phyloP scores from a whole-genome alignment of 164 flowering plant species.

The Tinospora cordifolia region DNA sequence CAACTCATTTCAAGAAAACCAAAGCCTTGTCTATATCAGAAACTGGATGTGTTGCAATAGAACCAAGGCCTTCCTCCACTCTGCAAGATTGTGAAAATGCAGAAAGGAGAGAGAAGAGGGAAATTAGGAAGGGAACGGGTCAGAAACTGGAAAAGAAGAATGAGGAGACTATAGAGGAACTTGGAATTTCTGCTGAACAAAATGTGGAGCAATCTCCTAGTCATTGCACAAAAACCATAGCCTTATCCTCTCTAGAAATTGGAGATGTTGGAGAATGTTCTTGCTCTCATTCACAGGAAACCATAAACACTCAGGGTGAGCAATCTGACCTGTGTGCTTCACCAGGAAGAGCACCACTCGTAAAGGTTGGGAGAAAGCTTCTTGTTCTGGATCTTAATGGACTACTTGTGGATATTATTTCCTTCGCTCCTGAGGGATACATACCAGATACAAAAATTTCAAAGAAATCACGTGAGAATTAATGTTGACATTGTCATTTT shows the following conservation, averaged over 20 bases:
- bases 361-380: slow-evolving; percentile 45
- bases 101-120: too few species aligned
- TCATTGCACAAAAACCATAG: too few species aligned
- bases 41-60: neutral
- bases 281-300: neutral
- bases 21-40: neutral
- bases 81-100: too few species aligned
- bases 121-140: too few species aligned
- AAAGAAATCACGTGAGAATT: slow-evolving; percentile 50
- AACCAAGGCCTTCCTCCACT: too few species aligned
- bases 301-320: slow-evolving; percentile 6
- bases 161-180: too few species aligned
- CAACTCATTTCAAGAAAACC: neutral
- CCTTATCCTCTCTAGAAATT: neutral
- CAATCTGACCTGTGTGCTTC: slow-evolving; percentile 7
- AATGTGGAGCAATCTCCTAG: neutral
- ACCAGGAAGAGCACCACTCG: slow-evolving; percentile 8
- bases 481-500: neutral
- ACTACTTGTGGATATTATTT: slow-evolving; percentile 64
- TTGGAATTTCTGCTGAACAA: too few species aligned
- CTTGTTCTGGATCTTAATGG: slow-evolving; percentile 91
- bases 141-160: too few species aligned
- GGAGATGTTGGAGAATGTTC: slow-evolving; percentile 9
- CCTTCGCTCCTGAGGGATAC: slow-evolving; percentile 32
- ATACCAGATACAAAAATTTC: slow-evolving; percentile 38